Percentiles rank a stretch among this genome's conserved stretches.
Evolutionary conservation across 1,139 yeast species (phyloP).

Genomic region (Pichia kudriavzevii): DNA sequence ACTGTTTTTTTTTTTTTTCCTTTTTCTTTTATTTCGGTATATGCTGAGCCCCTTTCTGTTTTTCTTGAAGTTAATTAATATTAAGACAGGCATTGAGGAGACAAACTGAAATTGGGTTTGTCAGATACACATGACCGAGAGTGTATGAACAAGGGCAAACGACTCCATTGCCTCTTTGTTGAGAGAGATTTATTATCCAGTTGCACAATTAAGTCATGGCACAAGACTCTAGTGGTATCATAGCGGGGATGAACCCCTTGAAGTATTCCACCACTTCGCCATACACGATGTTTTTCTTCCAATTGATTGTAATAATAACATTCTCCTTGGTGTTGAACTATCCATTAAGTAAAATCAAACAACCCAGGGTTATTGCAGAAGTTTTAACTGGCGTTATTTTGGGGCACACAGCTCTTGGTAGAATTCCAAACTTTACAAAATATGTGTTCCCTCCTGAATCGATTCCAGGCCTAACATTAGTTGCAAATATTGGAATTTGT

Average conservation of each 20-base stretch:
- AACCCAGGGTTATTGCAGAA: slow-evolving; percentile 74
- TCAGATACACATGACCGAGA: no score
- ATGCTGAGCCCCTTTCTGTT: no score
- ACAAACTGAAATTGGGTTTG: no score
- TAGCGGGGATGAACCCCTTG: slow-evolving; percentile 65
- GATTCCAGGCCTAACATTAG: slow-evolving; percentile 53
- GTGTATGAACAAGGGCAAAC: no score
- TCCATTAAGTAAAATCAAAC: slow-evolving; percentile 53
- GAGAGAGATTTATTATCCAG: no score
- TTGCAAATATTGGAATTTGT: slow-evolving; percentile 68
- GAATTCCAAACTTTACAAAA: slow-evolving; percentile 55
- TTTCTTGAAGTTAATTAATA: no score
- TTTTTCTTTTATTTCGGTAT: no score
- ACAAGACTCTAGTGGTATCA: slow-evolving; percentile 37
- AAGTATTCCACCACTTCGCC: slow-evolving; percentile 49
- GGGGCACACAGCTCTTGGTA: slow-evolving; percentile 67
- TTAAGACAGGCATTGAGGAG: no score
- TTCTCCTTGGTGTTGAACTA: slow-evolving; percentile 49
- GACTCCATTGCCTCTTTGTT: no score
- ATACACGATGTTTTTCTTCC: slow-evolving; percentile 54
- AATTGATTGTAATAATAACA: slow-evolving; percentile 46
- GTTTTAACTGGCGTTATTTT: slow-evolving; percentile 66
- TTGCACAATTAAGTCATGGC: no score
- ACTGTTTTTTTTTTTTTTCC: no score
- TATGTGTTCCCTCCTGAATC: slow-evolving; percentile 58